Base-by-base conservation (phyloP, 2,329 filamentous ascomycete genomes). In the Orbilia oligospora region DNA sequence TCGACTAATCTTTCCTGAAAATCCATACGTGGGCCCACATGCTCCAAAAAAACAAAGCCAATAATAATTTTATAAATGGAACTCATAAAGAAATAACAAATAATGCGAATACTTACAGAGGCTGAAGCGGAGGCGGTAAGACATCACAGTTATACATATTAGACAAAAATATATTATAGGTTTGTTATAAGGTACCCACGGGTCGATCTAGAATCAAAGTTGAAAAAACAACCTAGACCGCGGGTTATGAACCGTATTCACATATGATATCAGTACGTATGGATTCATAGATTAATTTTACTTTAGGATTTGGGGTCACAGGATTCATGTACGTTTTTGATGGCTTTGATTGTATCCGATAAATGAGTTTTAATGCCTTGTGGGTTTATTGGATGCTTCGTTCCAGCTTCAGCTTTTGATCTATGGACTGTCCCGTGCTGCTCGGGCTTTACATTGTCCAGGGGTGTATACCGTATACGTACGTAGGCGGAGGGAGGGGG, bases 121-220 rank as follows among this genome's bases (percentile, higher is more conserved):
- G 56, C 56, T 61, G 56, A 61, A 41, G 56, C 56, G 56, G 56
- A 44, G 56, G 56, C 33, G 56, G 36, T 61, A 36, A 61, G 56
- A 61, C 56, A 61, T 61, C 44, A 61, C 12, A 41, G 44, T 61
- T 61, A 58, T 61, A 44, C 30, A 30, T 30, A 22, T 61, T 20
- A 44, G 20, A 61, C 48, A 51, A 3, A 1, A 3, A 1, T 51
- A 51, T 24, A 44, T 41, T 24, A 58, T 58, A 38, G 20, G n/a
- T 14, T 38, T 18, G 44, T 8, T 18, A n/a, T 6, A 10, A 46
- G 48, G 48, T 51, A 24, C 20, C 33, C 20, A 27, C 36, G 18
- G 53, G 16, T 41, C 36, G 36, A 14, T 56, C 48, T 51, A 51
- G 51, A 55, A 33, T 46, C 9, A 22, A 38, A 38, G 56, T 41